Conservation (phyloP, 805 yeast genomes). For the Lachancea mirantina region DNA sequence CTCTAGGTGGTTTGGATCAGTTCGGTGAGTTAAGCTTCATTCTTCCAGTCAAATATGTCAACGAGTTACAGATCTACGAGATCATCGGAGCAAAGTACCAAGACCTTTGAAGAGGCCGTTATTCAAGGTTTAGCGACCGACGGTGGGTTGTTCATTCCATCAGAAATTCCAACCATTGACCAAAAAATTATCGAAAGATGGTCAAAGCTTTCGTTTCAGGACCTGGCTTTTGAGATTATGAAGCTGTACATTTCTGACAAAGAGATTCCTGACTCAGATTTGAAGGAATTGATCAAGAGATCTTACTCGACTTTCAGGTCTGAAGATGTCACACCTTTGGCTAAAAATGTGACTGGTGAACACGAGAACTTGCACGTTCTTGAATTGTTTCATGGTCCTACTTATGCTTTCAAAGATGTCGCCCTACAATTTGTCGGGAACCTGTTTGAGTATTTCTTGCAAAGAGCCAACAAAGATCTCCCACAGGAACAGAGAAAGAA, state of each 20-base stretch:
- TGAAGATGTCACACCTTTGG: conserved; percentile 82
- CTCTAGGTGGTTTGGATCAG: neutral
- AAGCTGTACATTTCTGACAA: conserved; percentile 62
- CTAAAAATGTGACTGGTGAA: conserved; percentile 46
- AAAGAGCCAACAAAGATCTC: conserved; percentile 56
- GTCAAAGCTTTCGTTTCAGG: conserved; percentile 71
- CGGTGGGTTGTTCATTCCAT: conserved; percentile 92
- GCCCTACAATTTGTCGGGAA: conserved; percentile 98
- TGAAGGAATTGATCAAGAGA: conserved; percentile 50
- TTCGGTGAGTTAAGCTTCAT: neutral
- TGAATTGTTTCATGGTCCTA: conserved; percentile 98
- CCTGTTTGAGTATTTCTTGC: conserved; percentile 84
- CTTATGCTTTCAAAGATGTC: conserved; percentile 98
- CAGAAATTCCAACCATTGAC: conserved; percentile 61
- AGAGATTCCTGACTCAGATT: conserved; percentile 69
- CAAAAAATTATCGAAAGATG: conserved; percentile 53
- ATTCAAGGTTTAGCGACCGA: conserved; percentile 92
- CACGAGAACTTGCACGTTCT: conserved; percentile 59
- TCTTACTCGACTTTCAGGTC: conserved; percentile 90
- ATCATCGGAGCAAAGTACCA: conserved; percentile 42
- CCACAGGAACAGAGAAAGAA: conserved; percentile 58
- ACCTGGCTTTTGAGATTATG: conserved; percentile 81
- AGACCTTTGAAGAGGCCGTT: conserved; percentile 73
- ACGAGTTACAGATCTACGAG: conserved; percentile 79
- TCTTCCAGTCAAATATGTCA: conserved; percentile 28